Evolutionary conservation across 257 asterid genomes (phyloP).

Genomic region (Leonotis leonurus): DNA sequence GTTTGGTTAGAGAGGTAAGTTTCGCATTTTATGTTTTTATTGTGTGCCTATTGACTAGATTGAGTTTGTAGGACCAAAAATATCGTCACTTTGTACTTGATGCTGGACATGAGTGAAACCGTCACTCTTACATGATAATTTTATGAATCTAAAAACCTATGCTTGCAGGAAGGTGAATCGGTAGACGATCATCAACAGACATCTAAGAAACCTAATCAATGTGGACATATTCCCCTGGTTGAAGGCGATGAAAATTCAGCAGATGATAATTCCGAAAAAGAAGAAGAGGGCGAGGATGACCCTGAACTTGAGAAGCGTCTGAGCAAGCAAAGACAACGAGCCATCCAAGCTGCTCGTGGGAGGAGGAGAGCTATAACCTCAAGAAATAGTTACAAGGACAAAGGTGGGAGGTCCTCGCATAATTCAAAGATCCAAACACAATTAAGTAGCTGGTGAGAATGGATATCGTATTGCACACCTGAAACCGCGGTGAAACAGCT

Average conservation of each 20-base stretch:
- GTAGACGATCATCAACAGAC: constrained; percentile 2
- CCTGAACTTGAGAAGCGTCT: constrained; percentile 61
- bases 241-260: constrained; percentile 17
- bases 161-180: constrained; percentile 41
- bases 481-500: no score
- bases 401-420: constrained; percentile 74
- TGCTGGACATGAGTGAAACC: neutral
- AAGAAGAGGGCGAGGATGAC: constrained; percentile 31
- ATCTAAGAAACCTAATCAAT: constrained; percentile 7
- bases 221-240: constrained; percentile 4
- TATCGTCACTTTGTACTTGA: neutral
- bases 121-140: no score
- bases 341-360: constrained; percentile 68
- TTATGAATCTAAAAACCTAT: no score
- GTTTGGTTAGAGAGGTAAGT: constrained; percentile 44
- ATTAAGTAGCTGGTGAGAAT: constrained; percentile 40
- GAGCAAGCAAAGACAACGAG: constrained; percentile 57
- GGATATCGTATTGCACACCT: neutral
- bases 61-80: neutral
- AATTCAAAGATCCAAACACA: constrained; percentile 69
- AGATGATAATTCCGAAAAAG: constrained; percentile 2
- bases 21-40: neutral
- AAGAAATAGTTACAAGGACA: constrained; percentile 82
- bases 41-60: neutral
- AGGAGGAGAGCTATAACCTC: constrained; percentile 48